Evolutionary conservation across 495 filamentous ascomycete species (phyloP), one percentile per base, ranked within the genome.

Genomic region (Aspergillus ellipticus): DNA sequence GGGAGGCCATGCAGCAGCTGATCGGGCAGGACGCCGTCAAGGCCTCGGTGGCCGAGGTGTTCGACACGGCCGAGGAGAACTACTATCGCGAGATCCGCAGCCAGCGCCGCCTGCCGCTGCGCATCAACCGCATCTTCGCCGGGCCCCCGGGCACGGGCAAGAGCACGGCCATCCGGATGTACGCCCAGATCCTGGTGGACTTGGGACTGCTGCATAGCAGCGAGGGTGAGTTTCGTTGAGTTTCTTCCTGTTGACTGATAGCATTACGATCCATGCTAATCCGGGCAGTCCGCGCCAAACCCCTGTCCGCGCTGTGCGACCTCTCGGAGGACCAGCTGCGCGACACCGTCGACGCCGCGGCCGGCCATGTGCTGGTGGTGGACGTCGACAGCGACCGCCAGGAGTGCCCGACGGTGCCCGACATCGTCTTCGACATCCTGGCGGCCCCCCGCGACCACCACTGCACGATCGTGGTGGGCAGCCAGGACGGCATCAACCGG

Each of bases 151-250:
- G 63, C 2, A 87, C 85, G 0, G 85, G 85, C 2, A 89, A 89
- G 57, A 87, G 83, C 0, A 80, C 84, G 0, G 83, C 87, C 0
- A 85, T 83, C 0, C 82, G 83, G 64, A 65, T 88, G 3, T 89
- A 83, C 57, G 82, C 78, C 2, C 65, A 74, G 53, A 81, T 84
- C 4, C 55, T 84, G 20, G 78, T 70, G 0, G 62, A 65, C n/a
- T 26, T 65, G 41, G 62, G 56, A 8, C 31, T 61, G 15, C 41
- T 61, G 20, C 49, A n/a, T 2, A 55, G 45, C 33, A 53, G 56
- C 20, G 53, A 61, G 47, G 53, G 53, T 56, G 43, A 22, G 47
- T 52, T 20, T 20, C 20, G 15, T 16, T 26, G 28, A 15, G 22
- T 37, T 41, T 57, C 29, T 13, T 29, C 24, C 20, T 20, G 21